These are phyloP conservation scores for Hypoxylon trugodes DNA, from an alignment of 495 filamentous ascomycete species.

Conservation along the genomic window DNA sequence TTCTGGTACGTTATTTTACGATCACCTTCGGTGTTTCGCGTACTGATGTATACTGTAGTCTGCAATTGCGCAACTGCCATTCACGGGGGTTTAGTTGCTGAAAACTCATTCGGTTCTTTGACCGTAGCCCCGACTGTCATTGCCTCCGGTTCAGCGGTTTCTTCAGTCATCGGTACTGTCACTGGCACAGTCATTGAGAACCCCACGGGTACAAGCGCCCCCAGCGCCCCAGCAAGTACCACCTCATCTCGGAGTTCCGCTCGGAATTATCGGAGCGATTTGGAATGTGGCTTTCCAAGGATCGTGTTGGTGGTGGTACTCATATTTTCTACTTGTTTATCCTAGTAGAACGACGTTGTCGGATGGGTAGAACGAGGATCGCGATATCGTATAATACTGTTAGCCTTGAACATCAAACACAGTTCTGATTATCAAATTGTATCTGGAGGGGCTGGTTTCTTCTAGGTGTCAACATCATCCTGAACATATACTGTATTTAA, in stretches of 20 bases:
- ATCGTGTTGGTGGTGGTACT: neutral
- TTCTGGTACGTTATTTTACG: conserved; percentile 19
- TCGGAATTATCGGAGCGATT: neutral
- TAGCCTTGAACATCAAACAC: no score
- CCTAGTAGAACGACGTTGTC: neutral
- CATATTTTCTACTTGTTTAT: neutral
- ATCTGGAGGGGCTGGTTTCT: no score
- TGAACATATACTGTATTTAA: no score
- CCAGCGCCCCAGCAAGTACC: neutral
- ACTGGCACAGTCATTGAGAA: neutral
- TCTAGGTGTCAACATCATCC: no score
- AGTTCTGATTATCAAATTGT: no score
- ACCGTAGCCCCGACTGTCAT: neutral
- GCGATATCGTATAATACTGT: no score
- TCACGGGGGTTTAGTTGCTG: neutral
- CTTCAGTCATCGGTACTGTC: neutral
- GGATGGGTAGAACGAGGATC: no score
- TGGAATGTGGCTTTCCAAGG: neutral
- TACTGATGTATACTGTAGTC: conserved; percentile 4
- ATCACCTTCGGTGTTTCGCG: neutral
- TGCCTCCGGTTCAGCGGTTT: neutral
- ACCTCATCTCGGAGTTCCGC: neutral
- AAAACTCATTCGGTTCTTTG: neutral
- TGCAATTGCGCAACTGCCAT: conserved; percentile 15
- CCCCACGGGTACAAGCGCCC: neutral